A percentile compares a stretch with the other conserved stretches of the same genome.
Evolutionary conservation across 176 grass and related monocot species (phyloP).

Genomic region (Musa schizocarpa): DNA sequence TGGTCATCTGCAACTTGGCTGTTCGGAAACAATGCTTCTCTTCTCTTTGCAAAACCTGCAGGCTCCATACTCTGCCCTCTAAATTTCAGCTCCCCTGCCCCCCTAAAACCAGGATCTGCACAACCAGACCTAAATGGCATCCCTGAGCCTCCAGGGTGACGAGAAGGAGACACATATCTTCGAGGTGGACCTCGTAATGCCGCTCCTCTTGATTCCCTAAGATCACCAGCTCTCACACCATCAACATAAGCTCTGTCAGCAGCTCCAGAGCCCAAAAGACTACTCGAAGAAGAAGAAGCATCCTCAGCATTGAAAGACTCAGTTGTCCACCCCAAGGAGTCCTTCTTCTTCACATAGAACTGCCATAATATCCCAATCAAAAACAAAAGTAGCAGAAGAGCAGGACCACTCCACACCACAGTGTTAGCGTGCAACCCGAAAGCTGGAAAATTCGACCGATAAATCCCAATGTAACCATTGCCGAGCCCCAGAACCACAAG

Average conservation of each 20-base stretch:
- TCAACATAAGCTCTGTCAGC: slow-evolving; percentile 51
- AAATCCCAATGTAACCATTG: slow-evolving; percentile 61
- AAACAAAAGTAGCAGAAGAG: slow-evolving; percentile 66
- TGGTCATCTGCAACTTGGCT: slow-evolving; percentile 65
- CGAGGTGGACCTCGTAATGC: slow-evolving; percentile 44
- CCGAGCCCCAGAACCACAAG: slow-evolving; percentile 76
- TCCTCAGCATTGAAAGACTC: slow-evolving; percentile 54
- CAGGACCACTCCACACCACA: slow-evolving; percentile 83
- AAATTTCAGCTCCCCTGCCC: slow-evolving; percentile 51
- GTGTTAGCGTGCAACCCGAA: slow-evolving; percentile 66
- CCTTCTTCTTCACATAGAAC: slow-evolving; percentile 95
- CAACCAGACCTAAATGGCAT: slow-evolving; percentile 48
- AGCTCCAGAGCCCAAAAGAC: slow-evolving; percentile 43
- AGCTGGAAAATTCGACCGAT: slow-evolving; percentile 66
- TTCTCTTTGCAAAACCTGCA: slow-evolving; percentile 69
- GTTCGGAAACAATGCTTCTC: slow-evolving; percentile 49
- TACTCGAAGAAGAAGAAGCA: slow-evolving; percentile 23
- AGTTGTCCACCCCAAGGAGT: slow-evolving; percentile 59
- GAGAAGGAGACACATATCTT: slow-evolving; percentile 74
- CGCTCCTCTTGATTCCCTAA: slow-evolving; percentile 34
- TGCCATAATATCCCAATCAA: slow-evolving; percentile 69
- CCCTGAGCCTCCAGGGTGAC: slow-evolving; percentile 43
- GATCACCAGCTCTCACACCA: slow-evolving; percentile 34
- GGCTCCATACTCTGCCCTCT: slow-evolving; percentile 68
- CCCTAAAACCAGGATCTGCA: slow-evolving; percentile 37